Percentiles rank a stretch among this genome's conserved stretches.
These are phyloP conservation scores for Hydnomerulius pinastri DNA, from an alignment of 768 basidiomycete species.

Conservation along the genomic window DNA sequence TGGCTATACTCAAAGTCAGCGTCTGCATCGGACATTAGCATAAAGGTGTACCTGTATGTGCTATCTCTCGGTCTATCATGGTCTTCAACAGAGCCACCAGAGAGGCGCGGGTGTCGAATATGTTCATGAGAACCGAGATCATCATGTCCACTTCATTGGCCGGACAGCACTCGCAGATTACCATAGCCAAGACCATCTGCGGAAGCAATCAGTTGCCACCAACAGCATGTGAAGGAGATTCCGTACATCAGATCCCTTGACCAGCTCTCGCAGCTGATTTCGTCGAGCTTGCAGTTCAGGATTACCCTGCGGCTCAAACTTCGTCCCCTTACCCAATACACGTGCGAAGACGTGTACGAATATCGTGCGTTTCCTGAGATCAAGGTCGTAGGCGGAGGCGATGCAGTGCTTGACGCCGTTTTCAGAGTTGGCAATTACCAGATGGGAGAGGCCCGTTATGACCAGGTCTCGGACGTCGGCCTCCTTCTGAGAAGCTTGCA, in stretches of 20 bases:
- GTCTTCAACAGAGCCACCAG: slow-evolving; percentile 75
- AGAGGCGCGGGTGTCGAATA: slow-evolving; percentile 78
- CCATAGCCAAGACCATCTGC: slow-evolving; percentile 77
- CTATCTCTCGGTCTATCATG: slow-evolving; percentile 85
- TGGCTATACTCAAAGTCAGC: slow-evolving; percentile 47
- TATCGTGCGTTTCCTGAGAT: slow-evolving; percentile 69
- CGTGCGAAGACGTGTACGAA: slow-evolving; percentile 85
- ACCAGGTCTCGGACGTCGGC: slow-evolving; percentile 73
- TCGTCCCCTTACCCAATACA: slow-evolving; percentile 78
- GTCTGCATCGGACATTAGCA: not conserved
- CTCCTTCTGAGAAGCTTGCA: slow-evolving; percentile 48
- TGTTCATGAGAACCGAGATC: slow-evolving; percentile 80
- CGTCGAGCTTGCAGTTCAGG: slow-evolving; percentile 47
- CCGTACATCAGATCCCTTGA: slow-evolving; percentile 73
- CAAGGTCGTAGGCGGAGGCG: slow-evolving; percentile 71
- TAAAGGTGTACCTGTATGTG: slow-evolving; percentile 59
- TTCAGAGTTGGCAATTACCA: slow-evolving; percentile 84
- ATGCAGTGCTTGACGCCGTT: slow-evolving; percentile 89
- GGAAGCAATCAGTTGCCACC: slow-evolving; percentile 9
- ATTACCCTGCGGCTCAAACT: slow-evolving; percentile 65
- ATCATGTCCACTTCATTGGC: slow-evolving; percentile 79
- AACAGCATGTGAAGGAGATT: not conserved
- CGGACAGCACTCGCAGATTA: slow-evolving; percentile 87
- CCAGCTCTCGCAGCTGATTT: slow-evolving; percentile 65
- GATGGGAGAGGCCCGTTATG: slow-evolving; percentile 76